A percentile compares a stretch with the other conserved stretches of the same genome.
phyloP scores from a whole-genome alignment of 192 early-diverging fungal genomes.

The Coemansia sp. region DNA sequence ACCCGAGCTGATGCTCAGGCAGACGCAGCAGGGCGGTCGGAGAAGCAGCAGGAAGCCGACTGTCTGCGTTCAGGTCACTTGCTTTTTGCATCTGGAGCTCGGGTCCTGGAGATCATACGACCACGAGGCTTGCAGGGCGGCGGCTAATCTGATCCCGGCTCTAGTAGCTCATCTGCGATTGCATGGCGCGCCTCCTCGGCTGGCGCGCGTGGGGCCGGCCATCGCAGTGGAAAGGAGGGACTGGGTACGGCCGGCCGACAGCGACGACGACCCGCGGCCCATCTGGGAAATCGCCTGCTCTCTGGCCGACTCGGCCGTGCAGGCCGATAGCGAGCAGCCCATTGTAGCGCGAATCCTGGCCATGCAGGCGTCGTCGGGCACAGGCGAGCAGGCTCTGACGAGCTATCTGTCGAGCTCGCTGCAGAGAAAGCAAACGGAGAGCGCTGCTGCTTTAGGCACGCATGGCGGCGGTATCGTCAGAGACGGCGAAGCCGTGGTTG shows the following conservation, averaged over 20 bases:
- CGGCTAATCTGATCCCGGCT: constrained; percentile 42
- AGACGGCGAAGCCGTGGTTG: constrained; percentile 39
- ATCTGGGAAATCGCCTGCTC: constrained; percentile 23
- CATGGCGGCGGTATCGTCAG: constrained; percentile 47
- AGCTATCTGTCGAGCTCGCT: constrained; percentile 42
- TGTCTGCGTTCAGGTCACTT: constrained; percentile 45
- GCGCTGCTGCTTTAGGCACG: constrained; percentile 23
- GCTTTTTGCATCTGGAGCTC: constrained; percentile 47
- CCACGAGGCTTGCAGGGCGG: constrained; percentile 36
- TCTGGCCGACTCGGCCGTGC: not conserved
- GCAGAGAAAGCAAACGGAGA: constrained; percentile 34
- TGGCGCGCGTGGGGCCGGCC: constrained; percentile 34
- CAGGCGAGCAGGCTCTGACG: constrained; percentile 14
- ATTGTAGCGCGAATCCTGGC: constrained; percentile 23
- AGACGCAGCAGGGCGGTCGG: not conserved
- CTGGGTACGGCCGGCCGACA: constrained; percentile 15
- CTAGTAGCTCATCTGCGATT: constrained; percentile 45
- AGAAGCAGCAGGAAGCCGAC: constrained; percentile 9
- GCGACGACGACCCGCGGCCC: not conserved
- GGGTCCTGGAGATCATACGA: constrained; percentile 42
- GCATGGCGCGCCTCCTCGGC: constrained; percentile 38
- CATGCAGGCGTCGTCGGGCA: constrained; percentile 9
- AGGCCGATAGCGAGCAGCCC: constrained; percentile 2
- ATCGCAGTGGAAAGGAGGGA: constrained; percentile 38
- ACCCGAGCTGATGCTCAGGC: not conserved